phyloP scores from a whole-genome alignment of 805 yeast genomes.

The Yamadazyma kitorensis region DNA sequence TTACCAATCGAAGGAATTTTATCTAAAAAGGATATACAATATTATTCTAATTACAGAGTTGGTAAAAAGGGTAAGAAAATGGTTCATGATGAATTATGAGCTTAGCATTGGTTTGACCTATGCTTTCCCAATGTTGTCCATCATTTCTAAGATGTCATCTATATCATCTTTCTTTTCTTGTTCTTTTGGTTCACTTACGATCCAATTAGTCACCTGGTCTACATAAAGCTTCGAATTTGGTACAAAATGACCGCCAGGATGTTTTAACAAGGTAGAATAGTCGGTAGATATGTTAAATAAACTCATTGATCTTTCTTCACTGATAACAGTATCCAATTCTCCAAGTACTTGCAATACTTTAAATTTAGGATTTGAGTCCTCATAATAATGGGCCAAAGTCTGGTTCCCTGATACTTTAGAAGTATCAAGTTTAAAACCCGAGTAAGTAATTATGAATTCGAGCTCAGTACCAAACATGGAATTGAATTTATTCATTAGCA shows the following conservation, averaged over 20 bases:
- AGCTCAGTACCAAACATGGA: constrained; percentile 48
- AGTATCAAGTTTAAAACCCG: constrained; percentile 52
- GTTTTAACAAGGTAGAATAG: constrained; percentile 61
- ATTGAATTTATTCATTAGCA: constrained; percentile 59
- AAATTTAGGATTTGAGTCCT: constrained; percentile 14
- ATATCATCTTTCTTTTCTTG: constrained; percentile 15
- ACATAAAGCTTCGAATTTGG: constrained; percentile 70
- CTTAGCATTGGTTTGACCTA: no score
- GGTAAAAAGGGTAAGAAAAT: constrained; percentile 21
- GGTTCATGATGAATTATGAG: constrained; percentile 30
- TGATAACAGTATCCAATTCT: constrained; percentile 81
- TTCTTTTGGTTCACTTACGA: constrained; percentile 16
- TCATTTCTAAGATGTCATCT: constrained; percentile 37
- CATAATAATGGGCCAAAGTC: constrained; percentile 22
- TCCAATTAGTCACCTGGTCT: constrained; percentile 42
- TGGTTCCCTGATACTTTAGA: constrained; percentile 22
- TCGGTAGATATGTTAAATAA: constrained; percentile 44
- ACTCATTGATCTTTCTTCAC: constrained; percentile 62
- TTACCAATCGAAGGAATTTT: constrained; percentile 37
- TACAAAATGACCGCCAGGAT: constrained; percentile 97
- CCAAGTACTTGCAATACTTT: constrained; percentile 74
- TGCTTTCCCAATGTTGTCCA: constrained; percentile 30
- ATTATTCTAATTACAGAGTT: constrained; percentile 27
- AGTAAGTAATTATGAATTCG: constrained; percentile 72
- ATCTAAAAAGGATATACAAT: constrained; percentile 31